These are phyloP conservation scores for Pezicula neosporulosa DNA, from an alignment of 2,329 filamentous ascomycete genomes.

Conservation along the genomic window DNA sequence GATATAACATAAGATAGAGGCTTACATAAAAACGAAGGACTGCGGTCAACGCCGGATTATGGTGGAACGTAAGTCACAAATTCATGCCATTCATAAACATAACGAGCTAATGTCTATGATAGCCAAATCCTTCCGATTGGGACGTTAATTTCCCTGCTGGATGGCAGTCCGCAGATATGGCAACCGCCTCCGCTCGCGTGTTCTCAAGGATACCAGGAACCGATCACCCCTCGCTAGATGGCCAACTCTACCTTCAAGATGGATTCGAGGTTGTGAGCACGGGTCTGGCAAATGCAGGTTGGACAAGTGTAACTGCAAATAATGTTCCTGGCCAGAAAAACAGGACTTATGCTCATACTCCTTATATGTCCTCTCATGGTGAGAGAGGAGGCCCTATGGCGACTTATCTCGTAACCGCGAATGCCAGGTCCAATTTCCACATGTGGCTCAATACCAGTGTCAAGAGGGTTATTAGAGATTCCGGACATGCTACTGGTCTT, in stretches of 20 bases:
- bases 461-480: conserved; percentile 61
- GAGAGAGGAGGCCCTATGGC: conserved; percentile 68
- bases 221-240: conserved; percentile 61
- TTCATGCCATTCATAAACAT: not conserved
- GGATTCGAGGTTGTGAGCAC: conserved; percentile 60
- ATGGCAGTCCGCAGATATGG: conserved; percentile 65
- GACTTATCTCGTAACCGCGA: conserved; percentile 65
- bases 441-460: conserved; percentile 65
- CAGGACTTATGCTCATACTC: conserved; percentile 58
- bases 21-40: conserved; percentile 6
- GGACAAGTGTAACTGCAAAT: conserved; percentile 60
- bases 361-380: conserved; percentile 65
- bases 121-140: conserved; percentile 62
- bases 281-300: conserved; percentile 58
- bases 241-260: conserved; percentile 62
- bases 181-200: conserved; percentile 53
- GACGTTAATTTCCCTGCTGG: conserved; percentile 69
- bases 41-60: conserved; percentile 61
- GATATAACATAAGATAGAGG: too few relatives aligned
- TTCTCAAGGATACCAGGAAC: conserved; percentile 72
- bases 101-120: conserved; percentile 9
- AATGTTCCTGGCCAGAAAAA: conserved; percentile 58
- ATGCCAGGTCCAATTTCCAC: conserved; percentile 59
- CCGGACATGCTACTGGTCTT: conserved; percentile 61
- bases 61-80: conserved; percentile 50